Percentiles rank a stretch among this genome's conserved stretches.
These are phyloP conservation scores for Fagopyrum esculentum DNA, from an alignment of 148 eudicot genomes.

Conservation along the genomic window DNA sequence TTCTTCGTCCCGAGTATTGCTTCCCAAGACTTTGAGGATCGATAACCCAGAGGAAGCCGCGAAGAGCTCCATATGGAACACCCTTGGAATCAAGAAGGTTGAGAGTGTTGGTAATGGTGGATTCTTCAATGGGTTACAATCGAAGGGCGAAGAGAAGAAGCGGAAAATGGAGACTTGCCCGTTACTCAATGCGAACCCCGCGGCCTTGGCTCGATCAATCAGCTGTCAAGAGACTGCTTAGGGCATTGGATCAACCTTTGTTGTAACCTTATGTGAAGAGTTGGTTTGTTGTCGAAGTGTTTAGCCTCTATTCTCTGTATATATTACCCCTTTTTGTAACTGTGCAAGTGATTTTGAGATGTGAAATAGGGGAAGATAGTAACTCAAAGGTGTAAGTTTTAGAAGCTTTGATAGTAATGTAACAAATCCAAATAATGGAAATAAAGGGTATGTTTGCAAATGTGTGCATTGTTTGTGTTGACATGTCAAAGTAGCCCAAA, in stretches of 20 bases:
- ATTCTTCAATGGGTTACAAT: conserved; percentile 59
- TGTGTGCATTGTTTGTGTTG: background rate
- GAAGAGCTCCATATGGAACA: conserved; percentile 86
- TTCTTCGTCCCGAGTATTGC: conserved; percentile 31
- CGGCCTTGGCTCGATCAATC: conserved; percentile 71
- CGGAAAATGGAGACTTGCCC: conserved; percentile 24
- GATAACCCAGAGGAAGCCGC: conserved; percentile 95
- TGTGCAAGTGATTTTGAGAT: conserved; percentile 1
- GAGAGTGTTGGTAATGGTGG: conserved; percentile 43
- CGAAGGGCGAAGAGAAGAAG: conserved; percentile 38
- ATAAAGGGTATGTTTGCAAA: background rate
- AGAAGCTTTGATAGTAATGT: conserved; percentile 6
- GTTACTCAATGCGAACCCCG: conserved; percentile 66
- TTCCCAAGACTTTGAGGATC: conserved; percentile 79
- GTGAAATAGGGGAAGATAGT: conserved; percentile 5
- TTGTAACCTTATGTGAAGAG: background rate
- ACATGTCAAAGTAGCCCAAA: background rate
- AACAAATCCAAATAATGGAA: background rate
- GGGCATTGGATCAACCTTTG: background rate
- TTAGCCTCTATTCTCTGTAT: background rate
- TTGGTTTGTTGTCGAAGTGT: background rate
- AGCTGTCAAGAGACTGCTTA: conserved; percentile 63
- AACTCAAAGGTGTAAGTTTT: background rate
- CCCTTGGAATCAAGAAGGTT: conserved; percentile 70
- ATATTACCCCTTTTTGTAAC: background rate